A percentile compares a stretch with the other conserved stretches of the same genome.
Conservation (phyloP, 768 basidiomycete genomes). For the Suillus fuscotomentosus region DNA sequence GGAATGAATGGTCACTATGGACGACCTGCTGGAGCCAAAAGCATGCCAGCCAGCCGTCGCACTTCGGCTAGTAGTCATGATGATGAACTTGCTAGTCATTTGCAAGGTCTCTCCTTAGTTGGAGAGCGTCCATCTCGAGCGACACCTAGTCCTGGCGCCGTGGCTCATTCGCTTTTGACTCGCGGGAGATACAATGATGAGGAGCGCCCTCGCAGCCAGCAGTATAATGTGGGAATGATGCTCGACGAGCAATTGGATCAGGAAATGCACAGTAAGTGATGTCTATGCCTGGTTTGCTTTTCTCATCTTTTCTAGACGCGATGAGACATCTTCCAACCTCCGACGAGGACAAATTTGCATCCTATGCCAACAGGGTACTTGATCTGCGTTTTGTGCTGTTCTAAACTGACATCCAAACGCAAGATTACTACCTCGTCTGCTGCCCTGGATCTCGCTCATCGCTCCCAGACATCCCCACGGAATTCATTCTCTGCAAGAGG, state of each 20-base stretch:
- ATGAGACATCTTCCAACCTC: conserved; percentile 86
- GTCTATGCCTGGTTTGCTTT: conserved; percentile 9
- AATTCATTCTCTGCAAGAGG: conserved; percentile 56
- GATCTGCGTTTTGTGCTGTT: conserved; percentile 1
- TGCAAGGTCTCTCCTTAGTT: conserved; percentile 68
- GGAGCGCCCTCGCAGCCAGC: conserved; percentile 56
- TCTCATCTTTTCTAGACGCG: conserved; percentile 54
- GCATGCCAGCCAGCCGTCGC: conserved; percentile 90
- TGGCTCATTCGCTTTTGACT: conserved; percentile 52
- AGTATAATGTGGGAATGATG: conserved; percentile 85
- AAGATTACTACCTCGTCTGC: conserved; percentile 87
- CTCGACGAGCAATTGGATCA: conserved; percentile 91
- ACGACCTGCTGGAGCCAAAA: conserved; percentile 77
- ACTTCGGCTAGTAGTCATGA: conserved; percentile 87
- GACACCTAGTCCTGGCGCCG: conserved; percentile 53
- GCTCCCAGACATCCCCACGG: conserved; percentile 77
- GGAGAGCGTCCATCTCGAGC: conserved; percentile 58
- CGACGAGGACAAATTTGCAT: conserved; percentile 83
- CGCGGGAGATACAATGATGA: conserved; percentile 57
- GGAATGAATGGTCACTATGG: conserved; percentile 53
- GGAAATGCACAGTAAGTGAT: conserved; percentile 85
- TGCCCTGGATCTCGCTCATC: conserved; percentile 88
- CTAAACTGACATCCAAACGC: conserved; percentile 3
- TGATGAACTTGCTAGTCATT: conserved; percentile 74
- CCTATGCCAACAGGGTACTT: conserved; percentile 63